These are phyloP conservation scores for Saccharum hybrid DNA, from an alignment of 202 grass and related monocot species.

Conservation along the genomic window DNA sequence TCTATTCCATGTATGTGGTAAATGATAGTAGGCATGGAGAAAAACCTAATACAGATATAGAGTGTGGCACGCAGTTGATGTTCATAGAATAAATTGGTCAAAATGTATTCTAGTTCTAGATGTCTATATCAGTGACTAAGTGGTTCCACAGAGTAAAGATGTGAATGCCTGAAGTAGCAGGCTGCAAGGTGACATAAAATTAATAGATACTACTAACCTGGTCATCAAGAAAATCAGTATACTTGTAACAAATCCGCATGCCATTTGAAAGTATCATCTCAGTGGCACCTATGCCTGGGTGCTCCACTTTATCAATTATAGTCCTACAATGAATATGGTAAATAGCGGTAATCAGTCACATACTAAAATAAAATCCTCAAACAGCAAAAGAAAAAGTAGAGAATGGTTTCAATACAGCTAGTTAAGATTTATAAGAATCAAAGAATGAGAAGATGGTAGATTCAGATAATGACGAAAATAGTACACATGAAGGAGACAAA, in stretches of 20 bases:
- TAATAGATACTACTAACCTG: conserved; percentile 64
- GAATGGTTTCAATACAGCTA: neutral
- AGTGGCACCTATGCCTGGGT: conserved; percentile 76
- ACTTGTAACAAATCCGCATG: conserved; percentile 94
- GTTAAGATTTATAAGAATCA: conserved; percentile 27
- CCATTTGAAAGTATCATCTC: conserved; percentile 97
- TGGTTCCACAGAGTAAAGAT: too few species aligned
- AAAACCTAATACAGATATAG: conserved; percentile 5
- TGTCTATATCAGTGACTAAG: neutral
- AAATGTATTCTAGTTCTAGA: neutral
- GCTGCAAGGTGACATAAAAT: neutral
- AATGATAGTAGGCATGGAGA: neutral
- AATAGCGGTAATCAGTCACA: conserved; percentile 14
- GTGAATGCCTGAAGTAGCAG: conserved; percentile 9
- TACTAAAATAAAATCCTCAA: conserved; percentile 27
- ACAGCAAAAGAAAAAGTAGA: neutral
- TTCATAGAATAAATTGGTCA: neutral
- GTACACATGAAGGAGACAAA: neutral
- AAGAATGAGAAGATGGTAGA: conserved; percentile 31
- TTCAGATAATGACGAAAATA: conserved; percentile 15
- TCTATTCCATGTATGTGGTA: conserved; percentile 7
- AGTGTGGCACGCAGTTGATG: neutral
- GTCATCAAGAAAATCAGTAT: conserved; percentile 98
- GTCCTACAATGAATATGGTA: conserved; percentile 54
- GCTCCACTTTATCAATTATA: conserved; percentile 84